Base-by-base conservation (phyloP, 1,284 basidiomycete genomes). In the Athelia psychrophila region DNA sequence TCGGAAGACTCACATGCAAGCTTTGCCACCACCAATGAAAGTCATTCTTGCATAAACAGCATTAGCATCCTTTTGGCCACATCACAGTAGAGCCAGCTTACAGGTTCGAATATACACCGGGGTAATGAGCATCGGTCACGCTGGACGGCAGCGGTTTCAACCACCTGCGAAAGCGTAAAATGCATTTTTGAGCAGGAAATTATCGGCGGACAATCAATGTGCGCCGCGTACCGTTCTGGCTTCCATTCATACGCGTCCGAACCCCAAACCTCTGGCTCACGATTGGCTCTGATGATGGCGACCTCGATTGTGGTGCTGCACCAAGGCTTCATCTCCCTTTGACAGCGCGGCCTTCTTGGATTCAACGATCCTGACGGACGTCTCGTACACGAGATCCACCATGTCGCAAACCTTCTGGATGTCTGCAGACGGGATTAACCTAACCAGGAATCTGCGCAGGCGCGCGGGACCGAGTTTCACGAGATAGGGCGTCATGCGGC, bases 301-400 rank as follows among this genome's bases (percentile, higher is more conserved):
- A 65, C 55, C 27, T 58, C 56, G 16, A 66, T 49, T 8, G 49
- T 54, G 5, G 67, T 68, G 12, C 63, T 59, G 52, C 10, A 55
- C 44, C 0, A 72, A 52, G 9, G 60, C 65, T 15, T 69, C 64
- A 27, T 75, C 68, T 0, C 71, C 72, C 48, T 63, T 58, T 23
- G 55, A 58, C 5, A 78, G 52, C 1, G 70, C 69, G 16, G 51
- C 57, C 58, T 65, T 71, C 63, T 76, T 81, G 22, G 58, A 60
- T 24, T 70, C 56, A 16, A 70, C 68, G 3, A 81, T 73, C 18
- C 69, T 60, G 2, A 58, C 48, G 0, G 76, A 69, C 0, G 68
- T 69, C 2, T 61, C 46, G 42, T 74, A 58, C 58, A 79, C 67
- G 5, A 64, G 60, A 52, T 79, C 72, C 2, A 69, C 52, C 23